Conservation (phyloP, 2,329 filamentous ascomycete genomes). For the Talaromyces sp. region DNA sequence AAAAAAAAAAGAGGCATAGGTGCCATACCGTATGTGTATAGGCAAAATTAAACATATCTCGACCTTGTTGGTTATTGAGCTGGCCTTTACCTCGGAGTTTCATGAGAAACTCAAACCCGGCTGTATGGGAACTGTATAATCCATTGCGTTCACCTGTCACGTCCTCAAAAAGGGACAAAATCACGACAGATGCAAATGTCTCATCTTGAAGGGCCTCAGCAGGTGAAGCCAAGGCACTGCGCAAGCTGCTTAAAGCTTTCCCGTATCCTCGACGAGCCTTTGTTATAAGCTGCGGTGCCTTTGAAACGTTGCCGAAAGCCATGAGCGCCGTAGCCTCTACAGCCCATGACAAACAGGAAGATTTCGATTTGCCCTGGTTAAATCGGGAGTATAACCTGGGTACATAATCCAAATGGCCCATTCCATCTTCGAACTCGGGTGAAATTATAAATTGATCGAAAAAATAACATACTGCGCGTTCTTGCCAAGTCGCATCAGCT, state of each 20-base stretch:
- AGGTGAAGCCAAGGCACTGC: slow-evolving; percentile 32
- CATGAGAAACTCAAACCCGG: slow-evolving; percentile 39
- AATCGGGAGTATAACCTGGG: slow-evolving; percentile 38
- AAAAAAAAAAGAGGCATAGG: background rate
- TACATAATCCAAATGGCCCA: slow-evolving; percentile 41
- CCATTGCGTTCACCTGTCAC: slow-evolving; percentile 41
- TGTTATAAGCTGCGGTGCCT: slow-evolving; percentile 27
- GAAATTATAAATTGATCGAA: slow-evolving; percentile 43
- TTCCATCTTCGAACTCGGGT: slow-evolving; percentile 25
- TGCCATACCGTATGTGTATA: slow-evolving; percentile 38
- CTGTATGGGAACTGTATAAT: slow-evolving; percentile 39
- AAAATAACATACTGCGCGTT: slow-evolving; percentile 45
- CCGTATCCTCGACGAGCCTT: slow-evolving; percentile 38
- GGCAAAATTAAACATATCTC: slow-evolving; percentile 41
- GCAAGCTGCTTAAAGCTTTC: slow-evolving; percentile 33
- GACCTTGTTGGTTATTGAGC: slow-evolving; percentile 32
- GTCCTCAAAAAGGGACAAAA: slow-evolving; percentile 44
- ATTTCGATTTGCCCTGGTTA: slow-evolving; percentile 12
- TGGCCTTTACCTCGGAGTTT: slow-evolving; percentile 36
- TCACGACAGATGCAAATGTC: slow-evolving; percentile 41
- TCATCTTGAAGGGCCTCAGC: slow-evolving; percentile 37
- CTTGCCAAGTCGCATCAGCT: slow-evolving; percentile 37
- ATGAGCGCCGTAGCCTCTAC: slow-evolving; percentile 41
- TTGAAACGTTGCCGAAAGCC: slow-evolving; percentile 34
- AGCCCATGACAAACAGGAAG: slow-evolving; percentile 36